A percentile compares a stretch with the other conserved stretches of the same genome.
Evolutionary conservation across 1,284 basidiomycete species (phyloP).

Genomic region (Apiotrichum akiyoshidainum): DNA sequence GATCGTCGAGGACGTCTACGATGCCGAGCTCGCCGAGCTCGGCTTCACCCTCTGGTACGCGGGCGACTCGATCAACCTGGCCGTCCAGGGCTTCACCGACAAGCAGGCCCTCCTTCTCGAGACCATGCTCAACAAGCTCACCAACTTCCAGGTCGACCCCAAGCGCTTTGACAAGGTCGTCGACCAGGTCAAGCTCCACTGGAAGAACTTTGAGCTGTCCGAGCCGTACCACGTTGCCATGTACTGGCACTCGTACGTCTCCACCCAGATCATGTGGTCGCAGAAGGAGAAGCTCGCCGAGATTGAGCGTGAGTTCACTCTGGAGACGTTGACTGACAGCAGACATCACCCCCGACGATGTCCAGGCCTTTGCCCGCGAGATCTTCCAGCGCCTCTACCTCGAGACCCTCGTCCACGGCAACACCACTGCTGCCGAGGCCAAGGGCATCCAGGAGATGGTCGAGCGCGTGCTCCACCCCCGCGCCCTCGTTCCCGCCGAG

Average conservation of each 20-base stretch:
- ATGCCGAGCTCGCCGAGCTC: conserved; percentile 88
- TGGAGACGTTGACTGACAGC: conserved; percentile 8
- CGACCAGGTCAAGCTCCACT: conserved; percentile 66
- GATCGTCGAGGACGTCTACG: conserved; percentile 86
- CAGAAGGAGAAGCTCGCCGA: conserved; percentile 75
- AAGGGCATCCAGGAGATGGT: conserved; percentile 67
- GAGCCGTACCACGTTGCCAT: conserved; percentile 80
- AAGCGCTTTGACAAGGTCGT: conserved; percentile 78
- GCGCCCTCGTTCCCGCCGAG: conserved; percentile 59
- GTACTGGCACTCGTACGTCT: conserved; percentile 70
- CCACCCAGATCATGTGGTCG: conserved; percentile 73
- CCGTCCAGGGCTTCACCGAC: conserved; percentile 87
- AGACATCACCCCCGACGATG: conserved; percentile 70
- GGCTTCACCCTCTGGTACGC: conserved; percentile 69
- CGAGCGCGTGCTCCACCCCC: conserved; percentile 65
- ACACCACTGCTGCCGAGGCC: conserved; percentile 78
- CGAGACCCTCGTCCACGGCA: conserved; percentile 78
- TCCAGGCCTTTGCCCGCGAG: conserved; percentile 64
- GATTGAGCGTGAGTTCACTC: conserved; percentile 61
- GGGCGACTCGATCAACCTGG: conserved; percentile 66
- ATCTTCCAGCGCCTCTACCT: conserved; percentile 69
- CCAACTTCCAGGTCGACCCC: conserved; percentile 64
- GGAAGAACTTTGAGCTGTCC: conserved; percentile 81
- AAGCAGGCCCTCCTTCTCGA: conserved; percentile 77
- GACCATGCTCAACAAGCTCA: conserved; percentile 71